phyloP scores from a whole-genome alignment of 805 yeast species.

The Candida awuae region DNA sequence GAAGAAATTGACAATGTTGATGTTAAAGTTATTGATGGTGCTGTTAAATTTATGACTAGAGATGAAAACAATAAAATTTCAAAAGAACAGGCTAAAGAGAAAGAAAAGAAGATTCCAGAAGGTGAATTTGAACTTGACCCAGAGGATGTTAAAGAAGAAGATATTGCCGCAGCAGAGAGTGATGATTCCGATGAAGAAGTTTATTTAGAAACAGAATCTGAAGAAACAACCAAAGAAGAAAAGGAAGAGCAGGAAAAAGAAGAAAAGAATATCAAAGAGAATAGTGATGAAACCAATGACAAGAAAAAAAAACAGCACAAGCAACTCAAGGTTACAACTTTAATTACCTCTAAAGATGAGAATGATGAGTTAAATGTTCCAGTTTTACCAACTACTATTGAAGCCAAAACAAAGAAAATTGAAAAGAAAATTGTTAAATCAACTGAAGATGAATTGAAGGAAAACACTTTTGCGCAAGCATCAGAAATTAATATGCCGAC shows the following conservation, averaged over 20 bases:
- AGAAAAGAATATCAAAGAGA: neutral
- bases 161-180: constrained; percentile 18
- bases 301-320: constrained; percentile 1
- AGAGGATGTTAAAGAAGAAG: constrained; percentile 16
- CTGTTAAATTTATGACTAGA: constrained; percentile 47
- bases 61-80: constrained; percentile 22
- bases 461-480: constrained; percentile 15
- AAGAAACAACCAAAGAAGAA: constrained; percentile 10
- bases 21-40: constrained; percentile 65
- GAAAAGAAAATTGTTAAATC: constrained; percentile 8
- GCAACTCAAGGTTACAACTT: neutral
- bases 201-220: constrained; percentile 5
- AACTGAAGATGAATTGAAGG: constrained; percentile 11
- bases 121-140: constrained; percentile 20
- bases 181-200: constrained; percentile 3
- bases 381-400: constrained; percentile 1
- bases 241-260: constrained; percentile 7
- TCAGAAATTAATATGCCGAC: constrained; percentile 15
- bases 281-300: constrained; percentile 7
- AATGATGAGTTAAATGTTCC: constrained; percentile 15
- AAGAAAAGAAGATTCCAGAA: constrained; percentile 18
- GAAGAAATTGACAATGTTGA: constrained; percentile 94
- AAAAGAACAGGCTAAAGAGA: constrained; percentile 19
- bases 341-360: constrained; percentile 10
- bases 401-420: constrained; percentile 5